Percentiles rank a stretch among this genome's conserved stretches.
These are phyloP conservation scores for Backusella liffmaniae DNA, from an alignment of 192 early-diverging fungal species.

Conservation along the genomic window DNA sequence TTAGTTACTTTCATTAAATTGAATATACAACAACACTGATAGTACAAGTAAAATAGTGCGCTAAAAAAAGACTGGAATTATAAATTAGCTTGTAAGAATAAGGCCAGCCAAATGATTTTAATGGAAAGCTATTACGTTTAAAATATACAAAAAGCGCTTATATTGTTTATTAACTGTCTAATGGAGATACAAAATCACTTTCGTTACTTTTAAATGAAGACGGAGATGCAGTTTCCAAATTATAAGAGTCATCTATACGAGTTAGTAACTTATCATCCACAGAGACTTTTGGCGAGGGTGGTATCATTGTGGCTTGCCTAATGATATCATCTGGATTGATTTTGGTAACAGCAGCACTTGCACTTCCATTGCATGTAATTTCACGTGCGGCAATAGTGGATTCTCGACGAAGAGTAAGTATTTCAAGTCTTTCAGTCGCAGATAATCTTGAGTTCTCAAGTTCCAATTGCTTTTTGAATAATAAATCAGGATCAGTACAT, in stretches of 20 bases:
- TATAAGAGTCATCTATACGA: neutral
- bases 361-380: neutral
- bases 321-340: constrained; percentile 12
- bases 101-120: neutral
- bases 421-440: neutral
- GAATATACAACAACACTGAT: too few relatives aligned
- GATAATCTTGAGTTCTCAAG: neutral
- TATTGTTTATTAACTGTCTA: neutral
- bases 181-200: neutral
- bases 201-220: neutral
- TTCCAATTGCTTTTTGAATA: constrained; percentile 29
- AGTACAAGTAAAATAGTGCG: too few relatives aligned
- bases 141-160: neutral
- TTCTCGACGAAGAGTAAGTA: neutral
- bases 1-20: too few relatives aligned
- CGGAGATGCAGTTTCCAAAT: neutral
- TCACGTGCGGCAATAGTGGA: constrained; percentile 8
- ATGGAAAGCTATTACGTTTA: neutral
- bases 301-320: neutral
- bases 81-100: too few relatives aligned
- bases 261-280: neutral
- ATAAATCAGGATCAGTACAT: constrained; percentile 32
- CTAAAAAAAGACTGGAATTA: too few relatives aligned
- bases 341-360: neutral
- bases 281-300: neutral